These are phyloP conservation scores for Gleditsia sinensis DNA, from an alignment of 306 rosid species.

Conservation along the genomic window DNA sequence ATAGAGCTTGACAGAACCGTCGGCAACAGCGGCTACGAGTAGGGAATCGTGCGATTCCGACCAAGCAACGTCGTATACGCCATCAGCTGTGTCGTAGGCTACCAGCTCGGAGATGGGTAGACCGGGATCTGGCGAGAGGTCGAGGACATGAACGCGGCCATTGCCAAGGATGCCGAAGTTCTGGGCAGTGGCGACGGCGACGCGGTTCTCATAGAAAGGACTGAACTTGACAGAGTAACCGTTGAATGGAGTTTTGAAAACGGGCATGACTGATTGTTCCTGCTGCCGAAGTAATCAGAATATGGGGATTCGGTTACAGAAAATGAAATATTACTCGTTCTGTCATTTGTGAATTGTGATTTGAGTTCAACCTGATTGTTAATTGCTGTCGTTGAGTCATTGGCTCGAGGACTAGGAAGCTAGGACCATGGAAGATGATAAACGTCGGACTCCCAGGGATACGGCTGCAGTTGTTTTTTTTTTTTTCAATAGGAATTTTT, in stretches of 20 bases:
- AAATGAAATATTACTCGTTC: background rate
- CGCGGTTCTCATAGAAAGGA: constrained; percentile 88
- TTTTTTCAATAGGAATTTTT: no score
- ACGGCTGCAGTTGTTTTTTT: background rate
- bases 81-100: constrained; percentile 91
- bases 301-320: background rate
- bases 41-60: constrained; percentile 93
- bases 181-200: constrained; percentile 94
- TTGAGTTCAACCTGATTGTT: background rate
- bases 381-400: background rate
- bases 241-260: constrained; percentile 89
- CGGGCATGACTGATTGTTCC: constrained; percentile 56
- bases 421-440: background rate
- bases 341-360: background rate
- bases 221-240: constrained; percentile 97
- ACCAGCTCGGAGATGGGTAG: constrained; percentile 57
- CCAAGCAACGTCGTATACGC: constrained; percentile 85
- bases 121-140: constrained; percentile 54
- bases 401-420: background rate
- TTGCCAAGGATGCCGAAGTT: constrained; percentile 97
- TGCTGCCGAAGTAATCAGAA: background rate
- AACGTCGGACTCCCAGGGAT: background rate
- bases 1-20: constrained; percentile 90
- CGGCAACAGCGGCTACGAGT: constrained; percentile 87
- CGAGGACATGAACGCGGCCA: constrained; percentile 90